These are phyloP conservation scores for Gnomoniopsis smithogilvyi DNA, from an alignment of 2,329 filamentous ascomycete species.

Conservation along the genomic window DNA sequence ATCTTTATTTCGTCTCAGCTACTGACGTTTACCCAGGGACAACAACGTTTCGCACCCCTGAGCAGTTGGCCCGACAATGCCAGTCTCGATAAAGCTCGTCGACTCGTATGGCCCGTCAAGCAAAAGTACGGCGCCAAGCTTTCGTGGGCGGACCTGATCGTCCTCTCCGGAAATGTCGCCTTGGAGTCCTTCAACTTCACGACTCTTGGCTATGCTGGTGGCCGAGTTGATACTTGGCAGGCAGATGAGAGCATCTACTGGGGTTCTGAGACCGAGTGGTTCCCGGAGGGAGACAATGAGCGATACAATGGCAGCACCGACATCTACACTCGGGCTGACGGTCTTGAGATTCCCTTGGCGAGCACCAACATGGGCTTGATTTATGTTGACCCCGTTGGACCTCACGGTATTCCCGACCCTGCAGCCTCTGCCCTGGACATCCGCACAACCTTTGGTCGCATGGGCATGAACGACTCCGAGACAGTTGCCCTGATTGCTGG, in stretches of 20 bases:
- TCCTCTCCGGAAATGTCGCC: constrained; percentile 70
- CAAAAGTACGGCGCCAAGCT: constrained; percentile 78
- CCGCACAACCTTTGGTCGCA: constrained; percentile 70
- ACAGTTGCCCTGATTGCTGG: constrained; percentile 77
- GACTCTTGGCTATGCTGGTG: constrained; percentile 67
- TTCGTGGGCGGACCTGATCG: constrained; percentile 69
- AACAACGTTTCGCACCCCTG: constrained; percentile 72
- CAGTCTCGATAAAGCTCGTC: constrained; percentile 72
- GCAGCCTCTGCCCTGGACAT: constrained; percentile 69
- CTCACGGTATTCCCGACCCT: constrained; percentile 68
- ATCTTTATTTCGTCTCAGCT: neutral
- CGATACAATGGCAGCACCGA: constrained; percentile 54
- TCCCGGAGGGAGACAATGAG: constrained; percentile 60
- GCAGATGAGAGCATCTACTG: constrained; percentile 72
- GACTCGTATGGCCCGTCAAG: constrained; percentile 74
- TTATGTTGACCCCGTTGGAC: constrained; percentile 79
- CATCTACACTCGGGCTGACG: constrained; percentile 46
- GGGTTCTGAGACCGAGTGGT: constrained; percentile 70
- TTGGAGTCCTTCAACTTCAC: constrained; percentile 70
- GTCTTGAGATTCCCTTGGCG: constrained; percentile 65
- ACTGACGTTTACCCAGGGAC: constrained; percentile 42
- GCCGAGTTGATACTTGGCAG: constrained; percentile 68
- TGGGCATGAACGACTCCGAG: constrained; percentile 83
- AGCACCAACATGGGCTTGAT: constrained; percentile 75
- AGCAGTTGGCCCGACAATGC: constrained; percentile 78